Evolutionary conservation across 495 filamentous ascomycete species (phyloP), one percentile per base, ranked within the genome.

Genomic region (Penicillium paradoxum): DNA sequence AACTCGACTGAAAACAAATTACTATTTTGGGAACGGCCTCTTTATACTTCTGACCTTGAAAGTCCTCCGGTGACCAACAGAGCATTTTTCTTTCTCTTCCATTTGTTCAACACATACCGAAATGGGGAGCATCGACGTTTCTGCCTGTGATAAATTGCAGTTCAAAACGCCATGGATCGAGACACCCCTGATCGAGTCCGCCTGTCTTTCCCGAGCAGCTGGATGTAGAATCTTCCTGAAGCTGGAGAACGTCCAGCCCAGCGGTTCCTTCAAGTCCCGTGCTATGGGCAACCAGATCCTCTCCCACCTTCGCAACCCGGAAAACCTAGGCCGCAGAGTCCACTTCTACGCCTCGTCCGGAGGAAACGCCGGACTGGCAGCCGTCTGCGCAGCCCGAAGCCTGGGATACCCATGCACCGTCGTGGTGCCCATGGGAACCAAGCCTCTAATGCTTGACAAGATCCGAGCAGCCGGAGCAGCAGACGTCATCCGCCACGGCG

Each of bases 221-320:
- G 86, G 86, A 34, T 91, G 87, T 64, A 78, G 82, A 54, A 82
- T 97, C 72, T 91, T 86, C 70, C 84, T 98, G 60, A 98, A 98
- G 66, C 83, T 97, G 50, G 92, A 98, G 54, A 89, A 89, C 69
- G 82, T 92, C 60, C 92, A 98, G 60, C 92, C 93, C 4, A 87
- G 88, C 4, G 91, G 90, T 40, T 95, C 90, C 9, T 98, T 97
- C 84, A 98, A 97, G 70, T 95, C 91, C 27, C 85, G 83, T 63
- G 92, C 88, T 15, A 83, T 97, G 55, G 92, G 91, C 56, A 82
- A 88, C 68, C 80, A 91, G 63, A 84, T 92, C 71, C 80, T 85
- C 39, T 75, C 72, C 13, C 70, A 80, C 53, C 74, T 85, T 53
- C 62, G 70, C 54, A 66, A 74, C 29, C 71, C 71, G 14, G 70